phyloP scores from a whole-genome alignment of 495 filamentous ascomycete species.

The Neurospora sp. region DNA sequence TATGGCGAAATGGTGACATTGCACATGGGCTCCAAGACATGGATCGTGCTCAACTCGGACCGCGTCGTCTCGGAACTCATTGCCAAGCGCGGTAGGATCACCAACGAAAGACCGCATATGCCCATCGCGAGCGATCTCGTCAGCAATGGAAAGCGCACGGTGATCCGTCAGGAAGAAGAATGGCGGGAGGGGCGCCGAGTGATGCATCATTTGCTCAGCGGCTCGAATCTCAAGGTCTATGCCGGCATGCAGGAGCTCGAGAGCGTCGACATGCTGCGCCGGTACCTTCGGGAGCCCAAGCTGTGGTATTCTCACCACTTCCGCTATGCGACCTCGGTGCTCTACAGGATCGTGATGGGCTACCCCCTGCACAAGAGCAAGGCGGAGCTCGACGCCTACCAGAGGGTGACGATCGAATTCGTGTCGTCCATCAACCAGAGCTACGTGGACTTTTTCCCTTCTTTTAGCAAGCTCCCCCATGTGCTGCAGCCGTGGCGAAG shows the following conservation, averaged over 20 bases:
- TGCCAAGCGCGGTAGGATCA: constrained; percentile 21
- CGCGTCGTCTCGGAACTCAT: constrained; percentile 25
- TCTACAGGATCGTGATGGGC: constrained; percentile 17
- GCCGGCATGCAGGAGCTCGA: constrained; percentile 30
- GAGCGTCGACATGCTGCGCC: constrained; percentile 26
- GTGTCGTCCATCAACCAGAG: constrained; percentile 10
- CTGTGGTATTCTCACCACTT: constrained; percentile 31
- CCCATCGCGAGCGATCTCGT: constrained; percentile 20
- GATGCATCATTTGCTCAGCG: constrained; percentile 34
- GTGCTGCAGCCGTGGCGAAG: constrained; percentile 32
- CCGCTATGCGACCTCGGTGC: constrained; percentile 33
- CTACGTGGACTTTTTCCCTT: constrained; percentile 33
- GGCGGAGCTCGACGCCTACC: constrained; percentile 7
- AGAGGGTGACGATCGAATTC: constrained; percentile 4
- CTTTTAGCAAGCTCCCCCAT: constrained; percentile 23
- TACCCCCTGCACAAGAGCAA: constrained; percentile 3
- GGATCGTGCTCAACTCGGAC: constrained; percentile 25
- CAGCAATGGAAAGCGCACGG: constrained; percentile 17
- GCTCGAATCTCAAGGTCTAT: constrained; percentile 23
- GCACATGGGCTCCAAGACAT: constrained; percentile 19
- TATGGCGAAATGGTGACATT: constrained; percentile 15
- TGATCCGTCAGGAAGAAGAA: constrained; percentile 19
- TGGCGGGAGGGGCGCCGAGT: constrained; percentile 22
- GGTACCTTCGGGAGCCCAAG: constrained; percentile 25
- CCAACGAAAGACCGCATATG: constrained; percentile 16